These are phyloP conservation scores for Epipyxis sp. DNA, from an alignment of 108 stramenopile genomes.

Conservation along the genomic window DNA sequence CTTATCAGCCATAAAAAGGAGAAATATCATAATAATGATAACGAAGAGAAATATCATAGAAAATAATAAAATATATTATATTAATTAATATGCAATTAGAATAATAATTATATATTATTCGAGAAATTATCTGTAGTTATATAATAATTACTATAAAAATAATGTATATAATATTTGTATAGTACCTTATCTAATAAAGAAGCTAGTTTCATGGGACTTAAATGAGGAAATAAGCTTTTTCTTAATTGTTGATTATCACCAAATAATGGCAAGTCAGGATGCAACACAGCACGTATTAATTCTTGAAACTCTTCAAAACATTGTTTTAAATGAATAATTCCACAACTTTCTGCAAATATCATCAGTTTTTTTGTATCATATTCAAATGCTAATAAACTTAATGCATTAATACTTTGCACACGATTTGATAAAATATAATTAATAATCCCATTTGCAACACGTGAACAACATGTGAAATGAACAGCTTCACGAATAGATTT, in stretches of 20 bases:
- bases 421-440: not conserved
- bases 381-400: not conserved
- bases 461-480: slow-evolving; percentile 22
- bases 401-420: not conserved
- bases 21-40: no score
- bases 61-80: not conserved
- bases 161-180: not conserved
- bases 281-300: not conserved
- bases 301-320: slow-evolving; percentile 18
- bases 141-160: no score
- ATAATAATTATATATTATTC: not conserved
- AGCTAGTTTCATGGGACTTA: not conserved
- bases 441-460: not conserved
- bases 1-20: no score
- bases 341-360: slow-evolving; percentile 20
- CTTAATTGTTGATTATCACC: not conserved
- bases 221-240: not conserved
- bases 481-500: slow-evolving; percentile 11
- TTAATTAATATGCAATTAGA: not conserved
- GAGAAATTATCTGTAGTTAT: no score
- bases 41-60: no score
- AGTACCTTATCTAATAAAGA: not conserved
- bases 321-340: not conserved
- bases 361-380: slow-evolving; percentile 7
- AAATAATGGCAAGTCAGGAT: slow-evolving; percentile 2